Evolutionary conservation across 176 grass and related monocot species (phyloP), one percentile per base, ranked within the genome.

Genomic region (Eragrostis nindensis): DNA sequence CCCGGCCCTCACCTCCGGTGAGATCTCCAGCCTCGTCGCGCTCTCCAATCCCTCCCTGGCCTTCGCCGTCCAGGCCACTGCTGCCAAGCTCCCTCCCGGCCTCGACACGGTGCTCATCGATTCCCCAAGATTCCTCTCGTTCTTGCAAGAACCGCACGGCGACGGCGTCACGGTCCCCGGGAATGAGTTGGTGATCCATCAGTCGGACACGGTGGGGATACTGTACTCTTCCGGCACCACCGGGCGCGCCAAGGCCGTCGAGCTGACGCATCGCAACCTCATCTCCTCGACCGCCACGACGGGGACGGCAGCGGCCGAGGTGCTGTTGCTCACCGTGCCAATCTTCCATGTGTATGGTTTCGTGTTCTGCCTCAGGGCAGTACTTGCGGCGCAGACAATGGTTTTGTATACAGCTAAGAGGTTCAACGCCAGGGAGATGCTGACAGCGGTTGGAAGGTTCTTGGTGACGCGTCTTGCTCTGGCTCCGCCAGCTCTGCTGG

Each of bases 261-360:
- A 73, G 66, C 48, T 86, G 10, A 82, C 83, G 22, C 87, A 90
- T 66, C 66, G 88, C 39, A 90, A 90, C 73, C 21, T 90, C 78
- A 68, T 90, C 7, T 6, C 46, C 19, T 11, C 38, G 16, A 26
- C 38, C 26, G 27, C 53, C 25, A 10, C 70, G 62, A 25, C 32
- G 8, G 71, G 17, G 18, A 5, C 16, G 19, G 5, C 38, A 22
- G 19, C 16, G 11, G 22, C 26, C 9, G 22, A 56, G n/a, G 68
- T 79, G 38, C 6, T 79, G 7, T 25, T 88, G 74, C 47, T 88
- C 22, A 64, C 74, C 78, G 86, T 92, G 69, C 83, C 90, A 9
- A 7, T 92, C 5, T 92, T 92, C 79, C 90, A 92, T 5, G 3
- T 71, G 1, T 92, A 86, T n/a, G 90, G 90, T 3, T 88, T 92